phyloP scores from a whole-genome alignment of 1,284 basidiomycete species.

The Chalciporus sp. region DNA sequence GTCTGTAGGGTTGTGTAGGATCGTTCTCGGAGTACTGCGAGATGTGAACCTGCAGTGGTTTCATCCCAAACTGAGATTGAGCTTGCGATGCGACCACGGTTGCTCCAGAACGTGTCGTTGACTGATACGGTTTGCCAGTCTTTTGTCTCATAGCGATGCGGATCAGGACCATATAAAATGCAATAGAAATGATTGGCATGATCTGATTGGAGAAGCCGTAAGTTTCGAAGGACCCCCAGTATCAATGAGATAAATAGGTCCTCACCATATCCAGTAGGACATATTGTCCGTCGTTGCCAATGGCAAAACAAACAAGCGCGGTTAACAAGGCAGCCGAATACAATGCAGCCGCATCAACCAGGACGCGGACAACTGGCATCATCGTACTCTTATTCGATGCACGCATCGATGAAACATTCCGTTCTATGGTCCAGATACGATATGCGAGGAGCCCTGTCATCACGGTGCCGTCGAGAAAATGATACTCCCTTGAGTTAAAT shows the following conservation, averaged over 20 bases:
- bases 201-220: no score
- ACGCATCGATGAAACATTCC: not conserved
- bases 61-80: no score
- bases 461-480: no score
- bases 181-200: no score
- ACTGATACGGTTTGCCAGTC: no score
- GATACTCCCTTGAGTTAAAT: not conserved
- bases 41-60: constrained; percentile 1
- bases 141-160: constrained; percentile 3
- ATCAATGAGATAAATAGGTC: no score
- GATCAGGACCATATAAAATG: constrained; percentile 13
- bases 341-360: constrained; percentile 37
- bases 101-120: no score
- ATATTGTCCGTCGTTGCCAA: constrained; percentile 35
- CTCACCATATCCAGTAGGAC: constrained; percentile 38
- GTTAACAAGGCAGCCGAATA: constrained; percentile 37
- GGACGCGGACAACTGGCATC: constrained; percentile 31
- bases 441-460: constrained; percentile 15
- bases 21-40: not conserved
- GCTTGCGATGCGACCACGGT: no score
- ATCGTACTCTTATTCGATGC: not conserved
- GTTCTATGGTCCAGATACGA: constrained; percentile 19
- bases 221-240: constrained; percentile 7
- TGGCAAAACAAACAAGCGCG: constrained; percentile 35
- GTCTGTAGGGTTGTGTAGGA: not conserved